Evolutionary conservation across 1,139 yeast genomes (phyloP).

Genomic region (Candida glucosophila): DNA sequence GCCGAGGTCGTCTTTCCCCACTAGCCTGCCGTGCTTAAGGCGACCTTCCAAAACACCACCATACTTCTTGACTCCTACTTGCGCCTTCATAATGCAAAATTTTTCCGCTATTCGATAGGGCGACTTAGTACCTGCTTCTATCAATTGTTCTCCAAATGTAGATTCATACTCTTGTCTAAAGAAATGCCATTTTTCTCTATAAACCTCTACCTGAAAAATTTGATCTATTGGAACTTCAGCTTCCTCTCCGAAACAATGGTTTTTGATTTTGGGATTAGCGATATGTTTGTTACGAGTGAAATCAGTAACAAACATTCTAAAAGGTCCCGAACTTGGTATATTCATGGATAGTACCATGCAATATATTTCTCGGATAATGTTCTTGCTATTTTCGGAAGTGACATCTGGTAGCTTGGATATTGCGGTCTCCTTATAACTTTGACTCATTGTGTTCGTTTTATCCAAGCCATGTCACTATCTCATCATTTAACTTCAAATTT

Average conservation of each 20-base stretch:
- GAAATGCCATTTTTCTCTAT: constrained; percentile 5
- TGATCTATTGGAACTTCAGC: constrained; percentile 3
- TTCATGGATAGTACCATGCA: constrained; percentile 6
- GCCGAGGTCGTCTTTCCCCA: constrained; percentile 1
- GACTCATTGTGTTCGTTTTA: constrained; percentile 4
- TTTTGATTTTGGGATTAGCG: constrained; percentile 3
- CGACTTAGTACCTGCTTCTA: constrained; percentile 2
- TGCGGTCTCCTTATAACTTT: constrained; percentile 1
- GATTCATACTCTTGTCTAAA: constrained; percentile 4
- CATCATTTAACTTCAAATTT: too few relatives aligned
- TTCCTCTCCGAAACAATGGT: constrained; percentile 3
- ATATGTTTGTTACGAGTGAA: constrained; percentile 10
- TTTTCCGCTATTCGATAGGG: constrained; percentile 4
- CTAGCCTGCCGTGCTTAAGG: constrained; percentile 2
- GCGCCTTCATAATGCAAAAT: constrained; percentile 3
- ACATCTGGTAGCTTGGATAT: constrained; percentile 5
- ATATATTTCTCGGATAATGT: constrained; percentile 3
- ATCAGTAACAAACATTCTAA: constrained; percentile 12
- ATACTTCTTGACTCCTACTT: constrained; percentile 5
- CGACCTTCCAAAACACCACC: constrained; percentile 5
- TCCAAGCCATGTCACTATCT: too few relatives aligned
- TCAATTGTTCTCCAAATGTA: constrained; percentile 3
- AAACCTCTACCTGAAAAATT: constrained; percentile 8
- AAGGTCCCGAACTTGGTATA: constrained; percentile 4
- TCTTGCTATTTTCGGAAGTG: constrained; percentile 1